Evolutionary conservation across 805 yeast species (phyloP), one percentile per base, ranked within the genome.

Genomic region (Wickerhamomyces bovis): DNA sequence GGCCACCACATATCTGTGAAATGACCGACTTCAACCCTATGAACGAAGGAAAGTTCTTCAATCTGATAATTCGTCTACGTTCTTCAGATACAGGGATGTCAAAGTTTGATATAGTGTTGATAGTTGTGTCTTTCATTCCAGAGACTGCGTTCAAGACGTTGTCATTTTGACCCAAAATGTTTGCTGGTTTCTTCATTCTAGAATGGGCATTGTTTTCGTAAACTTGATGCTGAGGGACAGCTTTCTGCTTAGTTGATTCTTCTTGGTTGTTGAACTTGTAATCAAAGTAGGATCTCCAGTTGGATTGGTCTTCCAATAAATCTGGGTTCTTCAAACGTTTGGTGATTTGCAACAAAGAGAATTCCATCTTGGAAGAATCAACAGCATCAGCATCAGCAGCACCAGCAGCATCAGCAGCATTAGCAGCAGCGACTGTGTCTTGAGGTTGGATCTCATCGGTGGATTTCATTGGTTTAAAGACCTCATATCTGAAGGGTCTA

Each of bases 1-100:
- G 85, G 0, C 95, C 95, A 2, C 94, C 90, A 53, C 72, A 68
- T 0, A 83, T 66, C 44, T 78, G 84, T 1, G 78, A 58, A 18
- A 85, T 53, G 10, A 84, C 64, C 35, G 78, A 68, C 20, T 68
- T 68, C 9, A 80, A 52, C 9, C 83, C 80, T 9, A 77, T 70
- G 25, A 60, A 55, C 0, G 55, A 45, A 0, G 78, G 74, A 22
- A 78, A 59, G 18, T 70, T 66, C n/a, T 56, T 58, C 4, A 76
- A 47, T 16, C 67, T 59, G 13, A 78, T 49, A 2, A 68, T 62
- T 48, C 73, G 60, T 45, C 53, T 53, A 8, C 53, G 57, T 22
- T 43, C 44, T 12, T 44, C 42, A 31, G 31, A 21, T 21, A 23
- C n/a, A 19, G 38, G 7, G 15, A 16, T 6, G 33, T 31, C 22